Base-by-base conservation (phyloP, 257 asterid species). In the Verbascum thapsus region DNA sequence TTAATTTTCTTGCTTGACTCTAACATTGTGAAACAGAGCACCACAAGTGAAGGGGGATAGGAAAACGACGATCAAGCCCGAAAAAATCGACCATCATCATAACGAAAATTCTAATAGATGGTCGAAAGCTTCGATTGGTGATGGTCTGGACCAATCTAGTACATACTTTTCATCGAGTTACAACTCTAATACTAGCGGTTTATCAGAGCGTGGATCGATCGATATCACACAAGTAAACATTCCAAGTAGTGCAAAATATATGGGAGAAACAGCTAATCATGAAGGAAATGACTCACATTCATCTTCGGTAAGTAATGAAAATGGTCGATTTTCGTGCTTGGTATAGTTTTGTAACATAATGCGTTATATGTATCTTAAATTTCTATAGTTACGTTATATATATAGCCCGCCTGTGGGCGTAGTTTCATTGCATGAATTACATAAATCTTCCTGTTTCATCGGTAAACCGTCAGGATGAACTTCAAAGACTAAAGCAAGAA, bases 401-500 rank as follows among this genome's bases (percentile, higher is more conserved):
- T n/a, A n/a, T n/a, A n/a, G n/a, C n/a, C n/a, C n/a, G 47, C 3
- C 9, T 54, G 12, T 15, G 19, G n/a, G 7, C 30, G 12, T 22
- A 1, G 19, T 20, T 42, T 26, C 5, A 26, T 69, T 19, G n/a
- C n/a, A n/a, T n/a, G n/a, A n/a, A 50, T 49, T 15, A 0, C 6
- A 35, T 6, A 9, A 15, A n/a, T n/a, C 10, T 50, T 50, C 55
- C 45, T 32, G 4, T 38, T 1, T 63, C 39, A 0, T 55, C 13
- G 37, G 38, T 44, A 38, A 53, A 57, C 59, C 59, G 71, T 58
- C 74, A 79, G 81, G 62, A 51, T n/a, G 76, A 74, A 51, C 63
- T 76, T 61, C 81, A 58, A 53, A 79, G 83, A 54, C 73, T 88
- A 45, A 84, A 86, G 72, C 75, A 63, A 17, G 88, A 90, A 76